phyloP scores from a whole-genome alignment of 345 rosid species.

The Jatropha curcas region DNA sequence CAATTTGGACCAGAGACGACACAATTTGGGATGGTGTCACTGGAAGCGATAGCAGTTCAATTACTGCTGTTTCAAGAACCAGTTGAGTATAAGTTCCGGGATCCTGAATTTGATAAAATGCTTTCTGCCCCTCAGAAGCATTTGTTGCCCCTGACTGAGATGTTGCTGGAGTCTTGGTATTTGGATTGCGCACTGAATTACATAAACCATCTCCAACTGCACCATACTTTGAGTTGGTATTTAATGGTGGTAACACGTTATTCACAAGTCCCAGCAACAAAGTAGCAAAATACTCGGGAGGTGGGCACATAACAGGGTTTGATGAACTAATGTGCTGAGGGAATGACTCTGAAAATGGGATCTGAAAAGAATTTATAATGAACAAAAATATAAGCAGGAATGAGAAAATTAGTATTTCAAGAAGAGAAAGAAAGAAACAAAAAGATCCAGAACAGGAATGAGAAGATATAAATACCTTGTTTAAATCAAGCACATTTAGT shows the following conservation, averaged over 20 bases:
- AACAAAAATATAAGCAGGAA: neutral
- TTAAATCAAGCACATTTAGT: constrained; percentile 77
- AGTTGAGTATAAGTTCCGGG: constrained; percentile 95
- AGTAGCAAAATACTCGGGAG: constrained; percentile 87
- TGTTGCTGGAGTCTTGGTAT: constrained; percentile 62
- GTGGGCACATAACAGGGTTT: constrained; percentile 72
- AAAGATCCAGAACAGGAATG: neutral
- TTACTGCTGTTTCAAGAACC: constrained; percentile 92
- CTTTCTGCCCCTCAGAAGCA: constrained; percentile 75
- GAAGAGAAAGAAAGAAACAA: neutral
- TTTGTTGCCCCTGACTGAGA: constrained; percentile 73
- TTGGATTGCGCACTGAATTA: constrained; percentile 57
- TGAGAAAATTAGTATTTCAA: constrained; percentile 1
- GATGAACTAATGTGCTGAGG: constrained; percentile 73
- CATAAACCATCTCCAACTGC: constrained; percentile 58
- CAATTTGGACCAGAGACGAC: constrained; percentile 82
- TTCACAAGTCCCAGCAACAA: constrained; percentile 86
- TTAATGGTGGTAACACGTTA: constrained; percentile 87
- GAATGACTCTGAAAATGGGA: constrained; percentile 93
- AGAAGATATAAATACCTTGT: constrained; percentile 56
- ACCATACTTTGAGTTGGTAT: constrained; percentile 64
- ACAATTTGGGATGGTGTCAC: constrained; percentile 81
- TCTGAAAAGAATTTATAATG: constrained; percentile 47
- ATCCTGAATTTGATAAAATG: constrained; percentile 97
- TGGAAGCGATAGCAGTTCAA: constrained; percentile 95